Conservation (phyloP, 177 flowering plant genomes). For the Vitis hybrid region DNA sequence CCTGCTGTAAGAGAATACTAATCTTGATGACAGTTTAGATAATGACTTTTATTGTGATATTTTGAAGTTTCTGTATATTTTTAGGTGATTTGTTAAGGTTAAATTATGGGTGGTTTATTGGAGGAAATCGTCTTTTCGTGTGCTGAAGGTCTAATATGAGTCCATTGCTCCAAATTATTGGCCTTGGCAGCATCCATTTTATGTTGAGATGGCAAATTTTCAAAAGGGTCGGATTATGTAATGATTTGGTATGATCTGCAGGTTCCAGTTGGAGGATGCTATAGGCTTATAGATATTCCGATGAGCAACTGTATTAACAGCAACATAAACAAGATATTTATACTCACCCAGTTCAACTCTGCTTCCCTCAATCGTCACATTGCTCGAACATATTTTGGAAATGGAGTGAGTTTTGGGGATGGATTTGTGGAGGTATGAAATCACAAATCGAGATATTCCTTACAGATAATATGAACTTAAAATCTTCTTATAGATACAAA, state of each 20-base stretch:
- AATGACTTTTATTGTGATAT: not conserved
- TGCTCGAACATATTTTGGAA: constrained; percentile 77
- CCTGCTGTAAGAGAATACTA: constrained; percentile 66
- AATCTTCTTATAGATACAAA: no score
- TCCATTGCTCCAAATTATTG: not conserved
- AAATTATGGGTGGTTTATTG: not conserved
- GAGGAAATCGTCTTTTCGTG: no score
- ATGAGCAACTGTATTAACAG: constrained; percentile 99
- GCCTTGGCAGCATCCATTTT: no score
- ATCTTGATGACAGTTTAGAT: not conserved
- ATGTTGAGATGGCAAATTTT: constrained; percentile 1
- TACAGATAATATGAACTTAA: no score
- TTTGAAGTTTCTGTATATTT: not conserved
- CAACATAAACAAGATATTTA: constrained; percentile 83
- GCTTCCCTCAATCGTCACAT: constrained; percentile 88
- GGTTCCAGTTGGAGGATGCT: constrained; percentile 97
- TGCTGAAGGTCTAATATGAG: not conserved
- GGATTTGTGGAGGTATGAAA: constrained; percentile 88
- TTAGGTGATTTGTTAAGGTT: not conserved
- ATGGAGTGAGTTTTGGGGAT: constrained; percentile 83
- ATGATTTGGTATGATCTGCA: constrained; percentile 22
- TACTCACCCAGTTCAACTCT: constrained; percentile 92
- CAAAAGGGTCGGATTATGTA: not conserved
- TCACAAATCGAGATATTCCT: no score
- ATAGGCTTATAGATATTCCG: constrained; percentile 91